A percentile compares a stretch with the other conserved stretches of the same genome.
Conservation (phyloP, 805 yeast species). For the Candida silvicultrix region DNA sequence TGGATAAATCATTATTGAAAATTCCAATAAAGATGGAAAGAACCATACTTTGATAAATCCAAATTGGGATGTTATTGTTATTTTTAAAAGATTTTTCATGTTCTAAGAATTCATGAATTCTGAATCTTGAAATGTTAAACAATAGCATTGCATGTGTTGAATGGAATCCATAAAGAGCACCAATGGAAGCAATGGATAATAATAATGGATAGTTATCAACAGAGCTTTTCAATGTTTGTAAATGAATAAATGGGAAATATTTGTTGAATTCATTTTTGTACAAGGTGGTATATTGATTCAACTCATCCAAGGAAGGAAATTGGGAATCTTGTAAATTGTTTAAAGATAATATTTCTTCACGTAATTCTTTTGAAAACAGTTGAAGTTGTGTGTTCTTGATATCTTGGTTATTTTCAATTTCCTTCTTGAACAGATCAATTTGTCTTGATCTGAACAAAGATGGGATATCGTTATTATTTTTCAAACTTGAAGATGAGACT, state of each 20-base stretch:
- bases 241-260: conserved; percentile 80
- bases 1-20: conserved; percentile 59
- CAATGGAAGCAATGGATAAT: conserved; percentile 79
- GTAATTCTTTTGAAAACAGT: conserved; percentile 43
- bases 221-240: conserved; percentile 49
- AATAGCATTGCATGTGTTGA: conserved; percentile 67
- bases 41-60: conserved; percentile 82
- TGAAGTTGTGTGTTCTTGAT: conserved; percentile 16
- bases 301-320: conserved; percentile 70
- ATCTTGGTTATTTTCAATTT: conserved; percentile 17
- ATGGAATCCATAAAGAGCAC: conserved; percentile 81
- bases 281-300: conserved; percentile 69
- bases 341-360: conserved; percentile 44
- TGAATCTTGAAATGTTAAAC: conserved; percentile 60
- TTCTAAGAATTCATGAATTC: conserved; percentile 64
- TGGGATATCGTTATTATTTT: conserved; percentile 38
- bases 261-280: conserved; percentile 74
- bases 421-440: conserved; percentile 53
- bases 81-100: conserved; percentile 23
- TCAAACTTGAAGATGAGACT: not conserved
- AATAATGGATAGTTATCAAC: conserved; percentile 58
- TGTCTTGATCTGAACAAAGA: conserved; percentile 61
- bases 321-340: conserved; percentile 49
- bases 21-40: conserved; percentile 79
- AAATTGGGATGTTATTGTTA: conserved; percentile 63